Evolutionary conservation across 306 rosid species (phyloP).

Genomic region (Fagus crenata): DNA sequence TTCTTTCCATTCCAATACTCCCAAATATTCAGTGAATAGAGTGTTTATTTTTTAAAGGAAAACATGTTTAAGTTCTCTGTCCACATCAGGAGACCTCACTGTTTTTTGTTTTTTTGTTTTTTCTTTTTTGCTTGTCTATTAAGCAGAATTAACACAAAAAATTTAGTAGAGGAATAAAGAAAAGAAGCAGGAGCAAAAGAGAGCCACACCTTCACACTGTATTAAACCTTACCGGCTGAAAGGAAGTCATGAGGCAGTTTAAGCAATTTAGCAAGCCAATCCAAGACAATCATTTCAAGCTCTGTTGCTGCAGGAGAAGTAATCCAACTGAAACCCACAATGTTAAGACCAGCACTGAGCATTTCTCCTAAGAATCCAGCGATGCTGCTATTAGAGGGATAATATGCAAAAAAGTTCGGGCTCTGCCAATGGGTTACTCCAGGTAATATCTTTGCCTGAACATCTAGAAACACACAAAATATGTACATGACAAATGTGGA

Average conservation of each 20-base stretch:
- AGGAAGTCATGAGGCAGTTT: conserved; percentile 60
- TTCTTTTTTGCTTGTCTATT: neutral
- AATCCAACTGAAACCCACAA: conserved; percentile 95
- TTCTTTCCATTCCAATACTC: neutral
- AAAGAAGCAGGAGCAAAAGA: neutral
- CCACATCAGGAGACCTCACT: neutral
- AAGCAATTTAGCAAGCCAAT: conserved; percentile 88
- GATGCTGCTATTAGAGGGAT: conserved; percentile 86
- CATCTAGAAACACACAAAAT: conserved; percentile 50
- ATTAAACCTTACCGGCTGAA: conserved; percentile 58
- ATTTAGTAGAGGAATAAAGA: neutral
- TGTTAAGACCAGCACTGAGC: conserved; percentile 90
- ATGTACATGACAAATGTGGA: conserved; percentile 12
- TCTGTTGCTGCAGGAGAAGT: conserved; percentile 98
- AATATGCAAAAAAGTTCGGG: conserved; percentile 89
- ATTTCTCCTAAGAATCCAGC: conserved; percentile 97
- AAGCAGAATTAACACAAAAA: neutral
- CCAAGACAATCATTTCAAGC: conserved; percentile 81
- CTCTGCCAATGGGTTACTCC: conserved; percentile 99
- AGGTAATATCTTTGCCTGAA: conserved; percentile 79
- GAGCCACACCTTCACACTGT: neutral
- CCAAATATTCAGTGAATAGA: neutral
- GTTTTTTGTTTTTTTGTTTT: neutral
- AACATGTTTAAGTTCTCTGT: neutral
- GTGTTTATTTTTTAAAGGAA: neutral